Evolutionary conservation across 108 stramenopile species (phyloP), one percentile per base, ranked within the genome.

Genomic region (Craspedostauros australis): DNA sequence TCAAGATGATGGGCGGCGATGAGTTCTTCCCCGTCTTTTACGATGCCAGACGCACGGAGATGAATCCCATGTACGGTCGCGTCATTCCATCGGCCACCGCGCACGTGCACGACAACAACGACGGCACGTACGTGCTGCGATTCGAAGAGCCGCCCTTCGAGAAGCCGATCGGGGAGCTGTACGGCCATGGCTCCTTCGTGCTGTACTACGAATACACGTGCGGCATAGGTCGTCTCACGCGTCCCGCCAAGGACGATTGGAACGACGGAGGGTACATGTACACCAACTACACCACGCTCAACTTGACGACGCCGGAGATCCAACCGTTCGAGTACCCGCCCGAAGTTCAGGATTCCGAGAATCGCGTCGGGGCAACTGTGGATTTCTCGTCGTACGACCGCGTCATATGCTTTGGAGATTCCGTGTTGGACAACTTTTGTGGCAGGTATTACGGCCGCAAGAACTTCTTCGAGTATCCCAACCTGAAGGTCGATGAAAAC

Each of bases 121-220:
- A 59, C 48, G 57, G 57, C 20, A 23, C 12, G 14, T 59, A 59
- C 24, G 29, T 11, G 6, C 42, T 59, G 12, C 25, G 19, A 14
- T 59, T 59, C 22, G 42, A 18, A 16, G 20, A 14, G 4, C 12
- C 51, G 14, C 51, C 51, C 9, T 18, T 52, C 36, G n/a, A n/a
- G n/a, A n/a, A 25, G 25, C 47, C 47, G 9, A 20, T 7, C 7
- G 9, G 36, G 18, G 5, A 11, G 9, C n/a, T 7, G 34, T 16
- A 6, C 15, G n/a, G n/a, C n/a, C n/a, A 7, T 21, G 36, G 32
- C 20, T 38, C 6, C 4, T 16, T 39, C 15, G 6, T 18, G 11
- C 31, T 59, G 11, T 15, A 59, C 46, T 47, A 48, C 37, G n/a
- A 32, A 5, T 59, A 47, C 28, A 59, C 57, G n/a, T 48, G 57